These are phyloP conservation scores for Scleroderma bovista DNA, from an alignment of 768 basidiomycete genomes.

Conservation along the genomic window DNA sequence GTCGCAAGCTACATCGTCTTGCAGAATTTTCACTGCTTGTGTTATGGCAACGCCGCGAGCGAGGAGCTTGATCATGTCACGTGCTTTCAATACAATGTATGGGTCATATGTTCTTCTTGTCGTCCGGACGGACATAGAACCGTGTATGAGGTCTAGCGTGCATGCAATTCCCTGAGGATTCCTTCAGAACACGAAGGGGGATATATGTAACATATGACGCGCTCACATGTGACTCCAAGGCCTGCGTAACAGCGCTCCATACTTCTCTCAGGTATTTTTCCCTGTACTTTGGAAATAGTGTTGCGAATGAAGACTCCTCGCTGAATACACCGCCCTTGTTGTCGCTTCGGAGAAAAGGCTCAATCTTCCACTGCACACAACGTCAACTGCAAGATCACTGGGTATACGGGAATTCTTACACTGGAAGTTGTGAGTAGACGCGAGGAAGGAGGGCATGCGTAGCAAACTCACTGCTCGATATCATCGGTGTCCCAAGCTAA, in stretches of 20 bases:
- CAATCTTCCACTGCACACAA: constrained; percentile 74
- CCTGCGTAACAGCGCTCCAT: constrained; percentile 86
- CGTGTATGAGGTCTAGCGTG: constrained; percentile 91
- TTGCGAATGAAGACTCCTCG: constrained; percentile 97
- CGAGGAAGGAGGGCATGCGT: constrained; percentile 1
- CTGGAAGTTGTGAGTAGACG: constrained; percentile 23
- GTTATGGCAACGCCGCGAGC: constrained; percentile 84
- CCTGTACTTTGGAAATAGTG: constrained; percentile 96
- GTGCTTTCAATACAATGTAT: constrained; percentile 91
- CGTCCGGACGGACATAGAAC: constrained; percentile 95
- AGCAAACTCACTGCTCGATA: constrained; percentile 83
- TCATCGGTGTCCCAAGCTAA: constrained; percentile 99
- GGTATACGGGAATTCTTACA: constrained; percentile 31
- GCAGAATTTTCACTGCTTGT: constrained; percentile 85
- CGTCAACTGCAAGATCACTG: constrained; percentile 8
- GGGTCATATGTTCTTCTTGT: constrained; percentile 98
- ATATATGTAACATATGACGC: constrained; percentile 11
- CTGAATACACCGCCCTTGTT: constrained; percentile 81
- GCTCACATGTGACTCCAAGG: constrained; percentile 73
- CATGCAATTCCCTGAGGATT: constrained; percentile 72
- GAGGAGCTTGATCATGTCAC: constrained; percentile 92
- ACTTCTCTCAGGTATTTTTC: constrained; percentile 95
- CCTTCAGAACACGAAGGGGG: neutral
- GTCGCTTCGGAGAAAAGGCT: constrained; percentile 67
- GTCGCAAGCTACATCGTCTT: constrained; percentile 88